Conservation (phyloP, 495 filamentous ascomycete genomes). For the Neurospora sp. region DNA sequence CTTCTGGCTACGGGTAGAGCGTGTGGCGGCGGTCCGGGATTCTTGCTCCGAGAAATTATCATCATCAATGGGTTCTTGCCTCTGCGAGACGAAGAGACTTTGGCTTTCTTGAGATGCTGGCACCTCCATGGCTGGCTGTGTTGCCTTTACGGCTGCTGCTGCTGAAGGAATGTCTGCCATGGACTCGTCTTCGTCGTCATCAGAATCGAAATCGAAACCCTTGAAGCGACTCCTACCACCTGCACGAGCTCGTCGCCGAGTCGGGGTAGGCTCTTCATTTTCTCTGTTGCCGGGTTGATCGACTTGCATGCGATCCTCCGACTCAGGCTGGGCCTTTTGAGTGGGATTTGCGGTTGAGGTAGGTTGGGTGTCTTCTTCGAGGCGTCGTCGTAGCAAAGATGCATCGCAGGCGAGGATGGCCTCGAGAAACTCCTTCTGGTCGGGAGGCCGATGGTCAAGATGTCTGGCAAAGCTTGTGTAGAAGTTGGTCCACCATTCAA, state of each 20-base stretch:
- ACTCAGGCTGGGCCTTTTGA: slow-evolving; percentile 2
- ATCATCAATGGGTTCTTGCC: slow-evolving; percentile 19
- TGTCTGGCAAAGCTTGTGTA: slow-evolving; percentile 53
- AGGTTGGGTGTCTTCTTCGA: slow-evolving; percentile 32
- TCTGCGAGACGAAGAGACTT: slow-evolving; percentile 21
- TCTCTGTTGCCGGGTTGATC: slow-evolving; percentile 11
- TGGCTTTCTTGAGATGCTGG: slow-evolving; percentile 14
- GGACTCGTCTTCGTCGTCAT: slow-evolving; percentile 19
- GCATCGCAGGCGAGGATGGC: slow-evolving; percentile 74
- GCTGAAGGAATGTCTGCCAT: slow-evolving; percentile 1
- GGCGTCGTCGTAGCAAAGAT: slow-evolving; percentile 51
- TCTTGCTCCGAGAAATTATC: not conserved
- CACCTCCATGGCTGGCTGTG: not conserved
- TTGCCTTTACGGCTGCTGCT: not conserved
- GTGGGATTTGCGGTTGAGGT: not conserved
- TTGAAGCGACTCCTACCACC: slow-evolving; percentile 56
- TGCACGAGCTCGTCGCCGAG: slow-evolving; percentile 14
- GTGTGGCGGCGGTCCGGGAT: not conserved
- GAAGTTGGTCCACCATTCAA: slow-evolving; percentile 62
- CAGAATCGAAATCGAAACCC: slow-evolving; percentile 47
- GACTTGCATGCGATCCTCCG: slow-evolving; percentile 21
- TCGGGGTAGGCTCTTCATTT: slow-evolving; percentile 9
- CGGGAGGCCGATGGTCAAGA: slow-evolving; percentile 71
- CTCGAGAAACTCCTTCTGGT: slow-evolving; percentile 89
- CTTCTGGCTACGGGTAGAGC: slow-evolving; percentile 6